A percentile compares a stretch with the other conserved stretches of the same genome.
Evolutionary conservation across 495 filamentous ascomycete species (phyloP).

Genomic region (Elasticomyces elasticus): DNA sequence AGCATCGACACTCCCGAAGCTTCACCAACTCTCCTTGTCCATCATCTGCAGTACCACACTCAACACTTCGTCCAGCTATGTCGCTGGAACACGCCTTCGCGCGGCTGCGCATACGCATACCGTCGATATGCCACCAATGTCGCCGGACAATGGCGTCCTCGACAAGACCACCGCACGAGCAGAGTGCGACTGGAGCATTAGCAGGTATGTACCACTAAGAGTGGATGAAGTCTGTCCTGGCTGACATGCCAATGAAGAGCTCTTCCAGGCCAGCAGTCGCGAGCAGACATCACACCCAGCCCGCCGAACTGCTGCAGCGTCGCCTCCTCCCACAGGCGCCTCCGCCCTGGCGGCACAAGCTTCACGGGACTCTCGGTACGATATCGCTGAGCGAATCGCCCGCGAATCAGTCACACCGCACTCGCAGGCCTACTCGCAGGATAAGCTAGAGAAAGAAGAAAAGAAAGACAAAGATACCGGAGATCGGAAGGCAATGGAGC

Average conservation of each 20-base stretch:
- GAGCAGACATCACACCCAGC: background rate
- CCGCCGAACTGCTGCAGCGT: background rate
- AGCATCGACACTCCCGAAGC: no score
- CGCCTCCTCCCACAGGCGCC: conserved; percentile 1
- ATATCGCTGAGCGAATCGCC: conserved; percentile 1
- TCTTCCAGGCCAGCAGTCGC: conserved; percentile 8
- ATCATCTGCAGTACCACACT: background rate
- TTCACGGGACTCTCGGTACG: background rate
- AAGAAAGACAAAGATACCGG: no score
- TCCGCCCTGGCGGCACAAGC: background rate
- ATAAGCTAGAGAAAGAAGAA: no score
- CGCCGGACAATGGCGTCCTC: conserved; percentile 10
- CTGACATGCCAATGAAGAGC: background rate
- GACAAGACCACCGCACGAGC: background rate
- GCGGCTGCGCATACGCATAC: background rate
- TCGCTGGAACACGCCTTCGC: conserved; percentile 13
- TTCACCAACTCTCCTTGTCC: no score
- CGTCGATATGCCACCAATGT: conserved; percentile 17
- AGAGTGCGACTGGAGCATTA: background rate
- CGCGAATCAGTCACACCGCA: background rate
- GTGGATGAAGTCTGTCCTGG: background rate
- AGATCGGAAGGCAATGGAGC: conserved; percentile 17
- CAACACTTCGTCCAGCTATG: conserved; percentile 1
- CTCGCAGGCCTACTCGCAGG: no score
- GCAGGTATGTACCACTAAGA: conserved; percentile 5